These are phyloP conservation scores for Hymenoscyphus scutula DNA, from an alignment of 2,329 filamentous ascomycete species.

Conservation along the genomic window DNA sequence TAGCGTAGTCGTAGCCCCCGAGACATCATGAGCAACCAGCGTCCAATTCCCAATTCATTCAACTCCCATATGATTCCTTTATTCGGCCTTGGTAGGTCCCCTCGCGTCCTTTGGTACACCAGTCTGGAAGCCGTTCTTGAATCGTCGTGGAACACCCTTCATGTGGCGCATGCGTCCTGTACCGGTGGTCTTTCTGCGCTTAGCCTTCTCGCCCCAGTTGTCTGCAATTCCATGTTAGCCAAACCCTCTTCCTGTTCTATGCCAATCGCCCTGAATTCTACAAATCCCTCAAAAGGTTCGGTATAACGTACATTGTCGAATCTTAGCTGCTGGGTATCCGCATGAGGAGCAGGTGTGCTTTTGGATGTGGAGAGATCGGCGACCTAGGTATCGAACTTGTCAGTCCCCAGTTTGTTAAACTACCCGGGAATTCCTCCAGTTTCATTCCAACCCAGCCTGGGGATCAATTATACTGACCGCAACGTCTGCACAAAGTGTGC, in stretches of 20 bases:
- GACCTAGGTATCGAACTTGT: conserved; percentile 56
- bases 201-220: conserved; percentile 99
- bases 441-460: conserved; percentile 28
- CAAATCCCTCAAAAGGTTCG: conserved; percentile 16
- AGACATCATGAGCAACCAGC: conserved; percentile 33
- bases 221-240: conserved; percentile 70
- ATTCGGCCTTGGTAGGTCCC: conserved; percentile 50
- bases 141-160: conserved; percentile 86
- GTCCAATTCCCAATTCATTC: conserved; percentile 37
- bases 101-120: conserved; percentile 83
- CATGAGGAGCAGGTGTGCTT: conserved; percentile 96
- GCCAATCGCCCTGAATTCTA: conserved; percentile 51
- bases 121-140: conserved; percentile 97
- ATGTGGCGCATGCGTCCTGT: conserved; percentile 95
- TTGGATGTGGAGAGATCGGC: conserved; percentile 98
- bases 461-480: conserved; percentile 34
- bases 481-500: conserved; percentile 39
- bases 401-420: conserved; percentile 23
- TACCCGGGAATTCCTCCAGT: background rate
- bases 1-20: conserved; percentile 33
- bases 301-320: conserved; percentile 86
- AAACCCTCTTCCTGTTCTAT: conserved; percentile 71
- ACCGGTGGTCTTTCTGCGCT: conserved; percentile 99
- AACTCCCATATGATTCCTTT: conserved; percentile 38
- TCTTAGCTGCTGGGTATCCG: conserved; percentile 97